Percentiles rank a stretch among this genome's conserved stretches.
phyloP scores from a whole-genome alignment of 2,329 filamentous ascomycete genomes.

The Aspergillus viridinutans region DNA sequence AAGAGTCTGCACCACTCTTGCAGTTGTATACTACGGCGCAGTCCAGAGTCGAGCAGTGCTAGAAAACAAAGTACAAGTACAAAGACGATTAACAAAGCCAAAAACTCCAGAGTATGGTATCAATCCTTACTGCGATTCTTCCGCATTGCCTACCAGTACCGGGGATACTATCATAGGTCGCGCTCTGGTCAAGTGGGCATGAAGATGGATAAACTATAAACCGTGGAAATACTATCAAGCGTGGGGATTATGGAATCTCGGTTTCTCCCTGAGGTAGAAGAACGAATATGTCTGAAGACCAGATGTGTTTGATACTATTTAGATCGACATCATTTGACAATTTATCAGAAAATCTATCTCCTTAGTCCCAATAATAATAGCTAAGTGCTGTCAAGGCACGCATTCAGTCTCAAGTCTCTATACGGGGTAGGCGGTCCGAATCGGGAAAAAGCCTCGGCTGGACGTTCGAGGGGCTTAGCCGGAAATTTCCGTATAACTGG shows the following conservation, averaged over 20 bases:
- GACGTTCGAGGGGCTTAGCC: conserved; percentile 6
- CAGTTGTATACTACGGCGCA: no score
- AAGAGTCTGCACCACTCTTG: no score
- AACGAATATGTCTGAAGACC: neutral
- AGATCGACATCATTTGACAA: neutral
- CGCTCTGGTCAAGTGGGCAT: conserved; percentile 3
- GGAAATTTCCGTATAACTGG: conserved; percentile 6
- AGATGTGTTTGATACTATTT: neutral
- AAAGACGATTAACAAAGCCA: neutral
- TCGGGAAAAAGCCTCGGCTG: conserved; percentile 8
- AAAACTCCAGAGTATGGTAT: neutral
- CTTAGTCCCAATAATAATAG: neutral
- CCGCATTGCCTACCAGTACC: no score
- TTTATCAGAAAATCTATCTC: no score
- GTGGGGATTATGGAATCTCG: neutral
- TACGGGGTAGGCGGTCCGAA: neutral
- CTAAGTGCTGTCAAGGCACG: neutral
- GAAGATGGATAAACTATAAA: conserved; percentile 15
- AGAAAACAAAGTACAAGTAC: no score
- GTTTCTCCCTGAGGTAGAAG: neutral
- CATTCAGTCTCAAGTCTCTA: neutral
- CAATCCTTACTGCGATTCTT: no score
- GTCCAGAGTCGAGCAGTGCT: no score
- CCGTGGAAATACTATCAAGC: conserved; percentile 2
- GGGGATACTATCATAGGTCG: no score